Evolutionary conservation across 2,329 filamentous ascomycete genomes (phyloP).

Genomic region (Xylariaceae sp.): DNA sequence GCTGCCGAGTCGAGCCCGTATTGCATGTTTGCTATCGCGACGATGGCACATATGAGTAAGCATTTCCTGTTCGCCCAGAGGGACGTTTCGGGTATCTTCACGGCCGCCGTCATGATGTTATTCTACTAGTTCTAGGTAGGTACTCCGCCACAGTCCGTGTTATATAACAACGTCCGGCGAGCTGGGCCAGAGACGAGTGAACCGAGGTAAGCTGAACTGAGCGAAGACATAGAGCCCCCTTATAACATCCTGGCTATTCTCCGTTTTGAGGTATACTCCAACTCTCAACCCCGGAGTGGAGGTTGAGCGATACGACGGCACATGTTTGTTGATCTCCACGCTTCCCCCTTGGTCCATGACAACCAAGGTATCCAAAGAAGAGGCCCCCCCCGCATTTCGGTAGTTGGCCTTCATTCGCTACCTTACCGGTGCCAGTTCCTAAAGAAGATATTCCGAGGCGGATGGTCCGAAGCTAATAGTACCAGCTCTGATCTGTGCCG

Average conservation of each 20-base stretch:
- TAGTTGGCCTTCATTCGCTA: slow-evolving; percentile 23
- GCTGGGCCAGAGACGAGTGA: too few relatives aligned
- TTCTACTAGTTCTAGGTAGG: background rate
- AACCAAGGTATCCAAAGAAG: slow-evolving; percentile 10
- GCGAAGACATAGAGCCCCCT: background rate
- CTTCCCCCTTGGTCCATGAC: slow-evolving; percentile 15
- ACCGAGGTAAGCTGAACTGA: background rate
- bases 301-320: slow-evolving; percentile 4
- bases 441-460: too few relatives aligned
- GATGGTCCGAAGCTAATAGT: too few relatives aligned
- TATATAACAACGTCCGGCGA: too few relatives aligned
- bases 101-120: slow-evolving; percentile 22
- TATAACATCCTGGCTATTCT: background rate
- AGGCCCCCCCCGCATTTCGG: slow-evolving; percentile 35
- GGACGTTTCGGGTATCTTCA: slow-evolving; percentile 38
- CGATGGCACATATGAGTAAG: slow-evolving; percentile 47
- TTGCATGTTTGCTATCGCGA: slow-evolving; percentile 54
- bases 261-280: slow-evolving; percentile 9
- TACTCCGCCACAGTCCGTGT: too few relatives aligned
- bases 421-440: too few relatives aligned
- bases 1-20: slow-evolving; percentile 54
- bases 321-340: slow-evolving; percentile 16
- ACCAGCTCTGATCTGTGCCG: too few relatives aligned
- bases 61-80: slow-evolving; percentile 48
- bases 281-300: slow-evolving; percentile 16